Evolutionary conservation across 306 rosid genomes (phyloP).

Genomic region (Cicer pinnatifidum): DNA sequence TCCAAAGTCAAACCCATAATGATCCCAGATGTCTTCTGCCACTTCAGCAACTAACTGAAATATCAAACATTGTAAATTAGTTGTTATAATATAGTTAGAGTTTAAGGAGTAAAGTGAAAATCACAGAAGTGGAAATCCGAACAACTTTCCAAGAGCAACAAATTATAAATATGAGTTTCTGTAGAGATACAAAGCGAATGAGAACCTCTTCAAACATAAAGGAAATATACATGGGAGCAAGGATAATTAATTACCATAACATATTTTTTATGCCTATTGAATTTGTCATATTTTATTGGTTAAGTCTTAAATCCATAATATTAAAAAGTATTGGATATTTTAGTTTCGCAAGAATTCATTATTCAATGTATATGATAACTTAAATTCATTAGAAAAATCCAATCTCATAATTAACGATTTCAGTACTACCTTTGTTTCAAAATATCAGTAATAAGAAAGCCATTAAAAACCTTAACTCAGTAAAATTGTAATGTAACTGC

Average conservation of each 20-base stretch:
- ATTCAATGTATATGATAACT: background rate
- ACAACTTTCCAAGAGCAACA: conserved; percentile 4
- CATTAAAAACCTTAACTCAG: too few relatives aligned
- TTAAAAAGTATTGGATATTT: background rate
- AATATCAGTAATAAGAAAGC: background rate
- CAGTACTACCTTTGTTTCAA: background rate
- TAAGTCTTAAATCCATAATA: background rate
- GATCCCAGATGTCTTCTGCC: conserved; percentile 97
- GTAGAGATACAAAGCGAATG: conserved; percentile 3
- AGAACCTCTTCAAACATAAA: background rate
- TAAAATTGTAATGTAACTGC: too few relatives aligned
- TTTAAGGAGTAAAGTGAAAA: conserved; percentile 21
- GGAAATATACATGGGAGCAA: background rate
- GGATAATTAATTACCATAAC: conserved; percentile 19
- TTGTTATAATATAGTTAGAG: background rate
- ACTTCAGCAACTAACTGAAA: conserved; percentile 88
- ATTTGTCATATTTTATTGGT: background rate
- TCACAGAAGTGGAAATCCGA: background rate
- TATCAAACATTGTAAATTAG: conserved; percentile 25
- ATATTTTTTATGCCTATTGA: background rate
- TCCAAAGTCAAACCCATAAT: conserved; percentile 89
- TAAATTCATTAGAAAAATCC: background rate
- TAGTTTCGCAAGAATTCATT: background rate
- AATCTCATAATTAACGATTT: background rate
- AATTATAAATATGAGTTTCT: background rate